Base-by-base conservation (phyloP, 257 asterid genomes). In the Solanum bukasovii region DNA sequence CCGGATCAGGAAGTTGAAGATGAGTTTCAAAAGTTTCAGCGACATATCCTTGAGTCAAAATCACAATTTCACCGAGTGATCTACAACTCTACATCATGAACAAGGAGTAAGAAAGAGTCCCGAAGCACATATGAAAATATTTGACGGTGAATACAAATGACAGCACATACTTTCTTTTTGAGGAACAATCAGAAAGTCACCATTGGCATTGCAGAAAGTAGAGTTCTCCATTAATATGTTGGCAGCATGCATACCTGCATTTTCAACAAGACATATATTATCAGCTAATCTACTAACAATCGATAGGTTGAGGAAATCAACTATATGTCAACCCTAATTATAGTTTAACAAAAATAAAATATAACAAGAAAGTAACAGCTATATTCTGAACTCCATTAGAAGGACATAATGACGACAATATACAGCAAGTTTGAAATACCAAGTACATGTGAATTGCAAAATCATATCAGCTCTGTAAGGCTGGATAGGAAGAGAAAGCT, bases 141-240 rank as follows among this genome's bases (percentile, higher is more conserved):
- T 79, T 79, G 38, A 35, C 1, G 40, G 5, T 27, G 84, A 44
- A 44, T 79, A 79, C 5, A 4, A 27, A 13, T 7, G 67, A 79
- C 35, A 79, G 85, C 87, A 93, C 98, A 93, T 93, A 95, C 98
- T 92, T 93, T 98, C 98, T 90, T 90, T 83, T 90, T 97, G 98
- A 89, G 99, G 99, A 92, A 97, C 99, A 90, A 97, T 92, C 91
- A 97, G 73, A 93, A 96, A 94, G 92, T 95, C 98, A 18, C 98
- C 98, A 91, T 97, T 98, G 35, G 98, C 99, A 92, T 94, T 97
- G 89, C 98, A 97, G 91, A 97, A 94, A n/a, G 99, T 98, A 90
- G 92, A 97, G 87, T 94, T 92, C 27, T 93, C 98, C 99, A 97
- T 97, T 40, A 98, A 93, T 91, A 92, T 94, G 93, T 97, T 95